phyloP scores from a whole-genome alignment of 2,329 filamentous ascomycete genomes.

The Fusarium penzigii region DNA sequence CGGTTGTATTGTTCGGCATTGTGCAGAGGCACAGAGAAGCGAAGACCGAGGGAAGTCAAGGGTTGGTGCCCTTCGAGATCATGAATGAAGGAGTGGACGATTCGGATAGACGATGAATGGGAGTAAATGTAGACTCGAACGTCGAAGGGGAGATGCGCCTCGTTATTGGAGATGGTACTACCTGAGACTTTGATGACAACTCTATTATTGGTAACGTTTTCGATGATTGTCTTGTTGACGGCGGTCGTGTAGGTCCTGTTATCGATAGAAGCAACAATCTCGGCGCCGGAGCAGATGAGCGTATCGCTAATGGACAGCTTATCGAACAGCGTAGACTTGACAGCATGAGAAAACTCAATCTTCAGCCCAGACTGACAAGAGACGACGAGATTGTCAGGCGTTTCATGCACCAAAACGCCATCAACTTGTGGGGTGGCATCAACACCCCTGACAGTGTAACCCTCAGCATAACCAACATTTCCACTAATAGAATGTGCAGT shows the following conservation, averaged over 20 bases:
- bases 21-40: conserved; percentile 54
- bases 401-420: not conserved
- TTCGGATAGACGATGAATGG: conserved; percentile 52
- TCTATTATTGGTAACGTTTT: conserved; percentile 12
- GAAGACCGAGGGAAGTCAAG: conserved; percentile 55
- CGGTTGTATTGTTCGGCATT: conserved; percentile 56
- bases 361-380: conserved; percentile 5
- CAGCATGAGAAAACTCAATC: conserved; percentile 1
- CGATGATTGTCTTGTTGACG: conserved; percentile 1
- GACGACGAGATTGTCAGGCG: not conserved
- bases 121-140: conserved; percentile 54
- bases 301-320: conserved; percentile 1
- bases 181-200: conserved; percentile 18
- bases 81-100: conserved; percentile 56
- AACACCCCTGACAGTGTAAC: conserved; percentile 39
- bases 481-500: conserved; percentile 55
- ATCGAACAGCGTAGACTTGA: conserved; percentile 6
- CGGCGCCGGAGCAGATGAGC: conserved; percentile 8
- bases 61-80: conserved; percentile 49
- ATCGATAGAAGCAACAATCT: conserved; percentile 16
- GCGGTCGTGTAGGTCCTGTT: conserved; percentile 11
- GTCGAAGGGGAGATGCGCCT: conserved; percentile 17
- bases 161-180: not conserved
- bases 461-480: conserved; percentile 38
- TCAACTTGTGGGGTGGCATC: not conserved